These are phyloP conservation scores for Curvularia sp. DNA, from an alignment of 2,329 filamentous ascomycete species.

Conservation along the genomic window DNA sequence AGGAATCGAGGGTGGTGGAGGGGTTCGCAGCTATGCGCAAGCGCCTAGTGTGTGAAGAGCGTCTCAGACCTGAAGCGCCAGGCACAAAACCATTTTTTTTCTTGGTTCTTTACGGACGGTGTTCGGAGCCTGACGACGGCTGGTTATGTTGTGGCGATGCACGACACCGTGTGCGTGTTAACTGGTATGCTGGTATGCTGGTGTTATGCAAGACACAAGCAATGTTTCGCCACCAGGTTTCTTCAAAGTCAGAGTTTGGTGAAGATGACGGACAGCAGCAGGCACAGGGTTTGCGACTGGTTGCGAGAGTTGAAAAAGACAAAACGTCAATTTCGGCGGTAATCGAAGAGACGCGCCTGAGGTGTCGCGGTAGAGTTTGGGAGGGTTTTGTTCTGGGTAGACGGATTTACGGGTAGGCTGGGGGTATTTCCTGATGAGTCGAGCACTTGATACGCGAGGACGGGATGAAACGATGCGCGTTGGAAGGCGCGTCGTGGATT, in stretches of 20 bases:
- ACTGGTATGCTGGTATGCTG: conserved; percentile 17
- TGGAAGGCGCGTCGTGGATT: conserved; percentile 32
- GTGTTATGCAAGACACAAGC: conserved; percentile 26
- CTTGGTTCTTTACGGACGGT: conserved; percentile 27
- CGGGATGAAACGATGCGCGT: conserved; percentile 46
- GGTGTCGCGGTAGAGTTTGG: conserved; percentile 22
- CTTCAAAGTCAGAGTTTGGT: conserved; percentile 8
- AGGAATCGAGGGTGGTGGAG: conserved; percentile 29
- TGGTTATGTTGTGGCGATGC: conserved; percentile 31
- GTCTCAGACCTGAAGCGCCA: conserved; percentile 52
- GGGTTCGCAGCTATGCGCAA: conserved; percentile 40
- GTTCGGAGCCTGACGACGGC: conserved; percentile 29
- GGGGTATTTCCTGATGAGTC: conserved; percentile 23
- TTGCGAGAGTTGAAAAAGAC: neutral
- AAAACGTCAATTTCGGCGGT: neutral
- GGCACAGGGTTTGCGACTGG: neutral
- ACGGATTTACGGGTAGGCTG: conserved; percentile 15
- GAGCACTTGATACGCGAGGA: conserved; percentile 39
- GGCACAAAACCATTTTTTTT: conserved; percentile 49
- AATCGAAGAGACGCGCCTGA: conserved; percentile 20
- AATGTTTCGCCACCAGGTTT: conserved; percentile 17
- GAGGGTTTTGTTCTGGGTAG: conserved; percentile 14
- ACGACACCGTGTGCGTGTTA: conserved; percentile 21
- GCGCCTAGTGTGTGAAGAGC: conserved; percentile 47
- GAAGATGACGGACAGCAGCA: conserved; percentile 7